Percentiles rank a stretch among this genome's conserved stretches.
These are phyloP conservation scores for Phlegmacium glaucopus DNA, from an alignment of 768 basidiomycete species.

Conservation along the genomic window DNA sequence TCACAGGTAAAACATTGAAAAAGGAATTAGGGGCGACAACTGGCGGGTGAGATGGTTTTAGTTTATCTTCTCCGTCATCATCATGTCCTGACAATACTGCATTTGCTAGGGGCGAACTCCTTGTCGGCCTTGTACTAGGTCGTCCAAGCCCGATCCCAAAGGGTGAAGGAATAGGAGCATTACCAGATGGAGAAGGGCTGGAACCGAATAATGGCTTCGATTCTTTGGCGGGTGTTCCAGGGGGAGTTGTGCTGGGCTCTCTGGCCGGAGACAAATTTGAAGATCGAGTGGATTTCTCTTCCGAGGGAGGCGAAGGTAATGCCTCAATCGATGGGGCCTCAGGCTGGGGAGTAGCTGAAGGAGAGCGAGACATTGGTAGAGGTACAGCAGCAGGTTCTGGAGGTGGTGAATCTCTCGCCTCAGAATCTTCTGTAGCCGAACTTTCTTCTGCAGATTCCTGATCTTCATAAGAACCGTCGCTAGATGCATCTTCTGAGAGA, in stretches of 20 bases:
- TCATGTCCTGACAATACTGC: slow-evolving; percentile 43
- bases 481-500: slow-evolving; percentile 17
- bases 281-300: slow-evolving; percentile 14
- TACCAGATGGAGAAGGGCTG: slow-evolving; percentile 27
- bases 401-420: slow-evolving; percentile 22
- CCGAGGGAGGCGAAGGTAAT: slow-evolving; percentile 31
- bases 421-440: neutral
- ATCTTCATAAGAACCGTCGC: slow-evolving; percentile 18
- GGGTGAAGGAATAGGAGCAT: slow-evolving; percentile 31
- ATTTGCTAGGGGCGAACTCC: slow-evolving; percentile 76
- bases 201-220: slow-evolving; percentile 33
- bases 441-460: slow-evolving; percentile 10
- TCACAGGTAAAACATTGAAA: slow-evolving; percentile 30
- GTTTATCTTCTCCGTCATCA: slow-evolving; percentile 35
- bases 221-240: slow-evolving; percentile 55
- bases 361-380: slow-evolving; percentile 43
- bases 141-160: slow-evolving; percentile 50
- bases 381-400: slow-evolving; percentile 34
- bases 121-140: slow-evolving; percentile 60
- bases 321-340: slow-evolving; percentile 41
- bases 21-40: slow-evolving; percentile 38
- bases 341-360: slow-evolving; percentile 57
- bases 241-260: slow-evolving; percentile 58
- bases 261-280: slow-evolving; percentile 27
- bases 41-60: slow-evolving; percentile 8